Evolutionary conservation across 148 eudicot genomes (phyloP).

Genomic region (Linanthus parryae): DNA sequence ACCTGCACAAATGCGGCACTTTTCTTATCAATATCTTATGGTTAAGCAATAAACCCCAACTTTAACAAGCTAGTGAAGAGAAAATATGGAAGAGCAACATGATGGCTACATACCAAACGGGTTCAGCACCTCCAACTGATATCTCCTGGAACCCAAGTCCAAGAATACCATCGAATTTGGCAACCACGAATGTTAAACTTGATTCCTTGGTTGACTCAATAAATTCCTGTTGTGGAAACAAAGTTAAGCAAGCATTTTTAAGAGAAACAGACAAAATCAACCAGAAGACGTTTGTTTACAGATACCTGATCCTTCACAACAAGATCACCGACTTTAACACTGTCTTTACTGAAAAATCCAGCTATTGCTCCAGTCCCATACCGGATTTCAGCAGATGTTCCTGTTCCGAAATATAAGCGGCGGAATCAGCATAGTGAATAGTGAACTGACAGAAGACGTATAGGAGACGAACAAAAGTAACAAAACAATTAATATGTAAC

Average conservation of each 20-base stretch:
- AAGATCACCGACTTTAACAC: constrained; percentile 56
- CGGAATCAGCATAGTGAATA: no score
- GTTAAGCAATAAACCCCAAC: not conserved
- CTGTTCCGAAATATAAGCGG: constrained; percentile 33
- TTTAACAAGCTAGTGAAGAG: not conserved
- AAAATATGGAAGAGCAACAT: no score
- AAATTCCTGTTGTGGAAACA: constrained; percentile 37
- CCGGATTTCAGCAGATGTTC: constrained; percentile 59
- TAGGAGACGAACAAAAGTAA: no score
- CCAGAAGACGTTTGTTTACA: not conserved
- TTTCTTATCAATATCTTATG: not conserved
- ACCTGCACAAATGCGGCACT: constrained; percentile 23
- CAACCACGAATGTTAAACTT: constrained; percentile 69
- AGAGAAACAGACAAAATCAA: not conserved
- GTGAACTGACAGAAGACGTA: no score
- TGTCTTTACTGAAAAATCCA: constrained; percentile 63
- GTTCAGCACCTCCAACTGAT: constrained; percentile 74
- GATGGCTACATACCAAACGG: constrained; percentile 90
- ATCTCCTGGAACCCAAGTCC: constrained; percentile 92
- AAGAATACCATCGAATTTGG: constrained; percentile 92
- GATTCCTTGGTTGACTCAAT: constrained; percentile 97
- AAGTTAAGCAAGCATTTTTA: not conserved
- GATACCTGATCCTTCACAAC: constrained; percentile 63
- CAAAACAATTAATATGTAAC: no score
- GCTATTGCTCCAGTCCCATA: constrained; percentile 75